Percentiles rank a stretch among this genome's conserved stretches.
These are phyloP conservation scores for Solanum etuberosum DNA, from an alignment of 257 asterid genomes.

Conservation along the genomic window DNA sequence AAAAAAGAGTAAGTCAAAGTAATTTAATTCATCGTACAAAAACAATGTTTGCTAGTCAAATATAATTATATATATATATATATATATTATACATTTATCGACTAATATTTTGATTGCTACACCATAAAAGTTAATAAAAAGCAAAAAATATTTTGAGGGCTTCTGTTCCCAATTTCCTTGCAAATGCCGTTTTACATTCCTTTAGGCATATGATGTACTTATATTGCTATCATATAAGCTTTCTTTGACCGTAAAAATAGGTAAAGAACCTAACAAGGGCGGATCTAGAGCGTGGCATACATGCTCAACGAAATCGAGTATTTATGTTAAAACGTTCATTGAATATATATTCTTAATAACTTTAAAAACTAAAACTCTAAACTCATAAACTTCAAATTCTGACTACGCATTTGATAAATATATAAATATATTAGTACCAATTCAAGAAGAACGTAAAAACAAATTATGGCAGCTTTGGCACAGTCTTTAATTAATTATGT, in stretches of 20 bases:
- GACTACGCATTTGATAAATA: rapidly evolving
- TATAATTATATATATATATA: background rate
- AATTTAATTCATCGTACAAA: background rate
- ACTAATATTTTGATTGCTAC: background rate
- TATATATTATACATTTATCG: background rate
- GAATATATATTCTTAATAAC: background rate
- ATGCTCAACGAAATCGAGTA: background rate
- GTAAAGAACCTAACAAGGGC: background rate
- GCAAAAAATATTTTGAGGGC: background rate
- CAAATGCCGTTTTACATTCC: background rate
- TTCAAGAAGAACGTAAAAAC: background rate
- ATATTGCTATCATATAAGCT: background rate
- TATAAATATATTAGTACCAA: background rate
- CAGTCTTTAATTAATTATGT: background rate
- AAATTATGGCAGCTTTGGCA: background rate
- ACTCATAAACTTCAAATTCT: background rate
- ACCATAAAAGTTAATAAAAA: background rate
- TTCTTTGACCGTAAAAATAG: background rate
- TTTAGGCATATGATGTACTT: background rate
- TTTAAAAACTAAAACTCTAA: background rate
- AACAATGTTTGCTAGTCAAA: background rate
- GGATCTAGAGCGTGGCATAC: background rate
- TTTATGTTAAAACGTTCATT: background rate
- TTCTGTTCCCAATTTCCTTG: background rate
- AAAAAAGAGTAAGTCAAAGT: background rate